phyloP scores from a whole-genome alignment of 352 stramenopile genomes.

The Thalassiosira delicatula region DNA sequence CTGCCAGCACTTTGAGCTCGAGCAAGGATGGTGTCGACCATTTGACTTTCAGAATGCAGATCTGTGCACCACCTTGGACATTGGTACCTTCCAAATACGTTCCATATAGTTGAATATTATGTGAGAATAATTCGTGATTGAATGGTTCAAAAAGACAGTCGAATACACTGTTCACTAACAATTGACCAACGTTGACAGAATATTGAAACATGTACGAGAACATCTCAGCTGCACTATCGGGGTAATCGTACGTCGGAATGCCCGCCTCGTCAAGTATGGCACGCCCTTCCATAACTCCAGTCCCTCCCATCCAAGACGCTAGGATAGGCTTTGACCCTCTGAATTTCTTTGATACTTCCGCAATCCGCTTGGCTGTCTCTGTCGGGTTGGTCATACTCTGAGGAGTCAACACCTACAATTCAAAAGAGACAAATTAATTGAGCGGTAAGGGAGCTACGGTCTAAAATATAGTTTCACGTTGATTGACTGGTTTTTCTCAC shows the following conservation, averaged over 20 bases:
- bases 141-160: too few relatives aligned
- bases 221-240: slow-evolving; percentile 54
- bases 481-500: too few relatives aligned
- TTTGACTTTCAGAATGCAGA: slow-evolving; percentile 32
- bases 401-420: slow-evolving; percentile 72
- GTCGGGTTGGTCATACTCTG: slow-evolving; percentile 72
- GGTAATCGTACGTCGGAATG: slow-evolving; percentile 65
- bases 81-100: too few relatives aligned
- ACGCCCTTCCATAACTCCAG: slow-evolving; percentile 52
- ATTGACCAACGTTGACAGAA: slow-evolving; percentile 24
- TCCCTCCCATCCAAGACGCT: slow-evolving; percentile 68
- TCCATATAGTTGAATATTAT: too few relatives aligned
- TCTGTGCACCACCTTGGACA: slow-evolving; percentile 46
- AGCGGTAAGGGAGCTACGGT: too few relatives aligned
- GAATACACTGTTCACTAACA: too few relatives aligned
- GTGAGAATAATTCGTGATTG: too few relatives aligned
- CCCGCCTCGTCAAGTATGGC: slow-evolving; percentile 59
- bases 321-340: slow-evolving; percentile 61
- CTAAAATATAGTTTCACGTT: too few relatives aligned
- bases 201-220: slow-evolving; percentile 54
- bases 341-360: slow-evolving; percentile 59
- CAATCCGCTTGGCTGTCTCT: slow-evolving; percentile 58
- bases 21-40: slow-evolving; percentile 38
- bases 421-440: too few relatives aligned
- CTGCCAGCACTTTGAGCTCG: slow-evolving; percentile 32